Evolutionary conservation across 2,329 filamentous ascomycete genomes (phyloP).

Genomic region (Alternaria conjuncta): DNA sequence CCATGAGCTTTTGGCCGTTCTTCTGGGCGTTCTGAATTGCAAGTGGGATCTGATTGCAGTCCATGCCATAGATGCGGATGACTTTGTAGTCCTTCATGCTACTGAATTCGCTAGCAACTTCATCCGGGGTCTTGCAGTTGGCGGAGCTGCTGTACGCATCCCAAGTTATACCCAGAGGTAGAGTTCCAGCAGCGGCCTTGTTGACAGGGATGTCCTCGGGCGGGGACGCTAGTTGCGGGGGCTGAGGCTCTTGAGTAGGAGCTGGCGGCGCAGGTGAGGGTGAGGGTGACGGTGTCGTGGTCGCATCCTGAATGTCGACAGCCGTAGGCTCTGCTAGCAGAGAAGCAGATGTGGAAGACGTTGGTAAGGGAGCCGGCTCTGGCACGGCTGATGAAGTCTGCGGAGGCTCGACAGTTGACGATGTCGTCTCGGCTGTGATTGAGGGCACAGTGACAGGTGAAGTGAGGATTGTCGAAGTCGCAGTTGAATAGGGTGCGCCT

Average conservation of each 20-base stretch:
- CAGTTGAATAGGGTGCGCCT: slow-evolving; percentile 36
- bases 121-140: slow-evolving; percentile 68
- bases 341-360: slow-evolving; percentile 9
- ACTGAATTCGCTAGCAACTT: slow-evolving; percentile 71
- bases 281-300: neutral
- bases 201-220: slow-evolving; percentile 9
- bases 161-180: slow-evolving; percentile 44
- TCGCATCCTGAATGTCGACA: slow-evolving; percentile 3
- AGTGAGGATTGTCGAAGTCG: slow-evolving; percentile 19
- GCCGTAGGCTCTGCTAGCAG: slow-evolving; percentile 14
- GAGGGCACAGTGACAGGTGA: slow-evolving; percentile 13
- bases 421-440: slow-evolving; percentile 2
- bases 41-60: slow-evolving; percentile 74
- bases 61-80: slow-evolving; percentile 79
- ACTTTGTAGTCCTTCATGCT: slow-evolving; percentile 65
- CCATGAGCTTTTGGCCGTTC: slow-evolving; percentile 73
- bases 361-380: slow-evolving; percentile 7
- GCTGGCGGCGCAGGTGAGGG: neutral
- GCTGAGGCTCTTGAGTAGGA: slow-evolving; percentile 7
- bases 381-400: slow-evolving; percentile 8
- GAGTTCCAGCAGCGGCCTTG: slow-evolving; percentile 1
- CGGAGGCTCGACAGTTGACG: neutral
- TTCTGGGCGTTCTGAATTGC: slow-evolving; percentile 68
- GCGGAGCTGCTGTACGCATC: slow-evolving; percentile 36
- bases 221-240: slow-evolving; percentile 2